Base-by-base conservation (phyloP, 768 basidiomycete species). In the Naganishia onofrii region DNA sequence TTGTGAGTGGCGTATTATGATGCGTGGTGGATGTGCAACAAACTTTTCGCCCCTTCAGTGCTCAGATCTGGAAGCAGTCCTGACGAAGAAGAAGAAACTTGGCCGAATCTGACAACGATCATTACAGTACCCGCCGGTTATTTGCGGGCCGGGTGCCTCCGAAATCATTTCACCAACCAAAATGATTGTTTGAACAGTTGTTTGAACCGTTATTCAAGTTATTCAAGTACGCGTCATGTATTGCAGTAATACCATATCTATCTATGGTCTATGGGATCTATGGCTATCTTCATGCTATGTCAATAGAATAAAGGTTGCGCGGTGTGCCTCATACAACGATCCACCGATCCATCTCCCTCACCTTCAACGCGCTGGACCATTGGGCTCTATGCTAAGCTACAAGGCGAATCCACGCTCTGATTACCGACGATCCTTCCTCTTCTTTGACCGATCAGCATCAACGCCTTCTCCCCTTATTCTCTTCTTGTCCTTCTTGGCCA, bases 401-500 rank as follows among this genome's bases (percentile, higher is more conserved):
- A 26, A 51, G 15, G 48, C 15, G 26, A 5, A 26, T 19, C 17
- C 15, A 4, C 34, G n/a, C 28, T 21, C 28, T 36, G 28, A 63
- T 44, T 19, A 63, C 26, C 38, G 36, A 28, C 60, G 60, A 29
- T 63, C 60, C 60, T 63, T 63, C 26, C 60, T 63, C 60, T 63
- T 63, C 60, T 63, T 63, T 3, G 60, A 63, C 42, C 60, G 60
- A 44, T 63, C 60, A 1, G 23, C 60, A 63, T 63, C 60, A 13
- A 63, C 60, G 26, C 60, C 60, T 29, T 63, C 60, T 9, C 38
- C 60, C 38, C 60, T 63, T n/a, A 63, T 10, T 21, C 60, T 36
- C 60, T 63, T 63, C 60, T 63, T 63, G 38, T 63, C 68, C 68
- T 48, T 69, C 17, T 46, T 38, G 21, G 60, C 46, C 26, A 64